phyloP scores from a whole-genome alignment of 2,329 filamentous ascomycete genomes.

The Aspergillus pseudonomiae region DNA sequence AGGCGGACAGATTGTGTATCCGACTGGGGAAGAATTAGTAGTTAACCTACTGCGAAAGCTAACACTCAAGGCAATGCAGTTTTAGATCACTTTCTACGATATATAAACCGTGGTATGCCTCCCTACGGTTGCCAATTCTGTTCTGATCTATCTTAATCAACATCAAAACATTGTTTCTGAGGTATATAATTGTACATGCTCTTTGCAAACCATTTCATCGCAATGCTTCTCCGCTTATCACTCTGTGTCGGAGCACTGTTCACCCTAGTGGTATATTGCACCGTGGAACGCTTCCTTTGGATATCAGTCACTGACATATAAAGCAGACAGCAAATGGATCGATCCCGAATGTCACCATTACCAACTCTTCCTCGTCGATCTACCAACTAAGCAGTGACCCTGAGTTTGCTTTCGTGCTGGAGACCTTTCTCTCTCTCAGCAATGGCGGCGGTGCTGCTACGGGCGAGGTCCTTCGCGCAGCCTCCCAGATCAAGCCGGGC shows the following conservation, averaged over 20 bases:
- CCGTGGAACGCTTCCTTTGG: background rate
- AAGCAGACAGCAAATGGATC: background rate
- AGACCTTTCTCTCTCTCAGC: background rate
- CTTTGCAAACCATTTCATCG: background rate
- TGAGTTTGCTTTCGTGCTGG: background rate
- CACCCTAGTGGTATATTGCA: background rate
- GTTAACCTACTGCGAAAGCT: background rate
- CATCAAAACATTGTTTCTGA: background rate
- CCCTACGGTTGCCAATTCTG: background rate
- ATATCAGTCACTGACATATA: background rate
- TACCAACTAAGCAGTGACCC: background rate
- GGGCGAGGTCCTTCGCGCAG: background rate
- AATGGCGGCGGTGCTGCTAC: background rate
- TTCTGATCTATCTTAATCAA: background rate
- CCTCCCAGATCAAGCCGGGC: background rate
- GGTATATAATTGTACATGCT: rapidly evolving
- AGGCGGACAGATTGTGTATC: background rate
- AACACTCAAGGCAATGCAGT: background rate
- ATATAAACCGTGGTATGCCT: background rate
- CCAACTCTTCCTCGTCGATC: background rate
- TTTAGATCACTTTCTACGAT: background rate
- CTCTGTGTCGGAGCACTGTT: background rate
- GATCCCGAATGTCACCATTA: background rate
- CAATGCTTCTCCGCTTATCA: background rate
- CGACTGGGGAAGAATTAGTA: background rate